Percentiles rank a stretch among this genome's conserved stretches.
Conservation (phyloP, 75 land plant species). For the Ceratopteris richardii region DNA sequence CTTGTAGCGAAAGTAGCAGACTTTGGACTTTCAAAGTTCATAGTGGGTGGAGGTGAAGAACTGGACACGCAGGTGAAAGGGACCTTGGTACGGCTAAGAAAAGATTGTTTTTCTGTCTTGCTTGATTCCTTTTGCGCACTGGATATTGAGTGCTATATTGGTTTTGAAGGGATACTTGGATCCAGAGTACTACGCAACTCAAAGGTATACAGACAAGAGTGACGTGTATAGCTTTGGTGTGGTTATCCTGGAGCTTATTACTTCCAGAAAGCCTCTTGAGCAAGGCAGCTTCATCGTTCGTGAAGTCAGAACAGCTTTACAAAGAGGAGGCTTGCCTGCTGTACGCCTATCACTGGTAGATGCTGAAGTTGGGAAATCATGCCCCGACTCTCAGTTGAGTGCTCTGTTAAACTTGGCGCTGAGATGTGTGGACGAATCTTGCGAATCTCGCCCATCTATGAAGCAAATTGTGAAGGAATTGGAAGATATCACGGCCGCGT, state of each 20-base stretch:
- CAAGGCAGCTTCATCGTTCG: slow-evolving; percentile 11
- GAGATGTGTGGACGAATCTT: slow-evolving; percentile 20
- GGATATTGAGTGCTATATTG: background rate
- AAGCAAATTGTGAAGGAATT: slow-evolving; percentile 26
- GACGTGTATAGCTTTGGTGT: slow-evolving; percentile 36
- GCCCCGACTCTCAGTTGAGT: slow-evolving; percentile 8
- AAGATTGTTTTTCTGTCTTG: no score
- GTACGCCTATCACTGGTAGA: slow-evolving; percentile 4
- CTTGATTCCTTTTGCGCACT: background rate
- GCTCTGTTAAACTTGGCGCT: slow-evolving; percentile 14
- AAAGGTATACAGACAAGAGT: slow-evolving; percentile 12
- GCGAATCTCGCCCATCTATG: slow-evolving; percentile 19
- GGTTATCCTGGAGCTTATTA: slow-evolving; percentile 30
- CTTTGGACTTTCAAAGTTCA: slow-evolving; percentile 19
- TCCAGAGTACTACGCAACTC: slow-evolving; percentile 28
- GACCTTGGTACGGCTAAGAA: slow-evolving; percentile 9
- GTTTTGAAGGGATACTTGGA: slow-evolving; percentile 25
- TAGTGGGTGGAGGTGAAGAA: slow-evolving; percentile 7
- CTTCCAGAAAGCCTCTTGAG: slow-evolving; percentile 12
- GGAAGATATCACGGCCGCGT: slow-evolving; percentile 9
- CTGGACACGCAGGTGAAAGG: slow-evolving; percentile 27
- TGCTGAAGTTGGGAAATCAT: background rate
- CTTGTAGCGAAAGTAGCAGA: slow-evolving; percentile 29
- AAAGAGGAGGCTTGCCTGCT: slow-evolving; percentile 3
- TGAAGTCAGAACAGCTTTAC: slow-evolving; percentile 9